Evolutionary conservation across 2,329 filamentous ascomycete species (phyloP), one percentile per base, ranked within the genome.

Genomic region (Neofusicoccum cordaticola): DNA sequence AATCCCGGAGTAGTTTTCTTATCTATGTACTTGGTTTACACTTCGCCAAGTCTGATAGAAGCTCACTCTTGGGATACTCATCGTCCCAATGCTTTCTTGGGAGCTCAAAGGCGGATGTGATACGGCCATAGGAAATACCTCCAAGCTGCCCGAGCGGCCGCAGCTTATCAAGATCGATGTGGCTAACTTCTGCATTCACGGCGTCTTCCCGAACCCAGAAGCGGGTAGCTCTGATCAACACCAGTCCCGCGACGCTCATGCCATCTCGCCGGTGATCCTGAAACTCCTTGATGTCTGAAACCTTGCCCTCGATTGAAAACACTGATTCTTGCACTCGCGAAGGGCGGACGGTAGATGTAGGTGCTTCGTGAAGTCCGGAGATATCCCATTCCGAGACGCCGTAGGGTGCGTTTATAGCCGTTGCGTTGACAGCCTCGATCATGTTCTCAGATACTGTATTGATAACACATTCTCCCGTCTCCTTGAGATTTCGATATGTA

Each of bases 181-280:
- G 71, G 69, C 86, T 92, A 73, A 81, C 83, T 2, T 92, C 88
- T 71, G 90, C 86, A 69, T 94, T 90, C 65, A 95, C 80, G 2
- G 91, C 92, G 77, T 96, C 92, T 74, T 93, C 90, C 64, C 92
- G 81, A 2, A 88, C 91, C 91, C 92, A 96, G 73, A 96, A 96
- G 22, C 88, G 82, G 37, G 88, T 87, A 0, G 91, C 93, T 79
- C 96, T 91, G 31, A 96, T 82, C n/a, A 95, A 83, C 3, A 71
- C 70, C n/a, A 74, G 12, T 4, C 2, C 68, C 2, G 86, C 89
- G 67, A 96, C 71, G 7, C 88, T 88, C 1, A 87, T 86, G 1
- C 88, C 48, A 6, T 51, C 48, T 88, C 79, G 87, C 91, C 17
- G n/a, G 15, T 41, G 52, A 22, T 39, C 52, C 73, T 92, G 86